Evolutionary conservation across 2,329 filamentous ascomycete genomes (phyloP).

Genomic region (Aspergillus luchuensis): DNA sequence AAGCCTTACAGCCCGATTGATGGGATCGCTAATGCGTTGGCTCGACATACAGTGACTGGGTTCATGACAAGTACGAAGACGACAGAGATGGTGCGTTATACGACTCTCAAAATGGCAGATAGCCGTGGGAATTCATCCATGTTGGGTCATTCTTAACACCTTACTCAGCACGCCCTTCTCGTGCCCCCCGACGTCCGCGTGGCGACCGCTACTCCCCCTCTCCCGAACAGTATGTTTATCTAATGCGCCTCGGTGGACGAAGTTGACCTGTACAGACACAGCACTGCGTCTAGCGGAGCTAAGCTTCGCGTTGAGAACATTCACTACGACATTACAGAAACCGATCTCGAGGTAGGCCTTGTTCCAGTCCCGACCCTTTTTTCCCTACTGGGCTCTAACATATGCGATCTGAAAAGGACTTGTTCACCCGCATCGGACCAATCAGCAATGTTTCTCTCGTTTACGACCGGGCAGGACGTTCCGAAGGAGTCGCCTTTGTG

Average conservation of each 20-base stretch:
- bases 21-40: slow-evolving; percentile 5
- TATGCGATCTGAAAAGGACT: slow-evolving; percentile 57
- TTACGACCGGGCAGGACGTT: slow-evolving; percentile 87
- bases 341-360: slow-evolving; percentile 70
- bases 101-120: slow-evolving; percentile 6
- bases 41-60: slow-evolving; percentile 72
- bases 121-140: slow-evolving; percentile 2
- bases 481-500: slow-evolving; percentile 80
- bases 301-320: slow-evolving; percentile 86
- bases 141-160: slow-evolving; percentile 22
- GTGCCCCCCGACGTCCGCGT: slow-evolving; percentile 44
- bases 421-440: slow-evolving; percentile 77
- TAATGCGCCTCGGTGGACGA: background rate
- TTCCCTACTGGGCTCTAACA: background rate
- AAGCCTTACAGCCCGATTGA: background rate
- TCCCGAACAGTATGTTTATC: slow-evolving; percentile 37
- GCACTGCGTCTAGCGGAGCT: slow-evolving; percentile 59
- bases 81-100: slow-evolving; percentile 56
- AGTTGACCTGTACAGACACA: slow-evolving; percentile 15
- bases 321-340: slow-evolving; percentile 86
- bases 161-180: slow-evolving; percentile 45
- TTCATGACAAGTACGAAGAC: slow-evolving; percentile 87
- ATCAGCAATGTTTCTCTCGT: slow-evolving; percentile 68
- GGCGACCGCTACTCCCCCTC: slow-evolving; percentile 40
- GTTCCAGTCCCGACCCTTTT: background rate